Evolutionary conservation across 345 rosid genomes (phyloP).

Genomic region (Turritis glabra): DNA sequence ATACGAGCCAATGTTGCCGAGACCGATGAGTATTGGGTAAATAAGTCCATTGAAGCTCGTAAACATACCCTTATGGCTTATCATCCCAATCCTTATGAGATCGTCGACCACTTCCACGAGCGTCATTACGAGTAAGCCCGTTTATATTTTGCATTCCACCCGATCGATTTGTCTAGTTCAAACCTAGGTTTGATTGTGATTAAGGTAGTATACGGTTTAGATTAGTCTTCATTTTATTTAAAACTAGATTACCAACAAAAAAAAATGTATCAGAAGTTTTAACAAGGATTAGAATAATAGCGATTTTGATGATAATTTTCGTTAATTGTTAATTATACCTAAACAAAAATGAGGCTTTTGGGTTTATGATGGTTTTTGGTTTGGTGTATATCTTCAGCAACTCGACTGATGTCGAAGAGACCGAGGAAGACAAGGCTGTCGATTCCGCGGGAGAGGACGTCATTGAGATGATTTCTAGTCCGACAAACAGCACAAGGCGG

Average conservation of each 20-base stretch:
- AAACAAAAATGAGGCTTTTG: neutral
- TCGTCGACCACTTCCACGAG: conserved; percentile 49
- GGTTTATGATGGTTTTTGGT: conserved; percentile 12
- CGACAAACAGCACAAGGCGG: conserved; percentile 59
- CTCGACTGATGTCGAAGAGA: conserved; percentile 33
- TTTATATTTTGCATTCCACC: neutral
- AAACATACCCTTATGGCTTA: conserved; percentile 40
- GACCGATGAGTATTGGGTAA: conserved; percentile 63
- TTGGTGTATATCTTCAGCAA: conserved; percentile 27
- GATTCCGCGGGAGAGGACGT: conserved; percentile 7
- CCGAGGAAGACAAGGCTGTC: neutral
- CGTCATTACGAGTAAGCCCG: conserved; percentile 35
- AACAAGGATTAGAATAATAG: neutral
- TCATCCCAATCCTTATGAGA: conserved; percentile 46
- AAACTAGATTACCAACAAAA: neutral
- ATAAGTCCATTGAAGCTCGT: conserved; percentile 42
- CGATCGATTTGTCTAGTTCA: neutral
- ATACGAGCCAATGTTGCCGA: conserved; percentile 43
- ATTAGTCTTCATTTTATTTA: neutral
- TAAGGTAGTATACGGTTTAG: neutral
- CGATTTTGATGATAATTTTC: neutral
- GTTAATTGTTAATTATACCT: neutral
- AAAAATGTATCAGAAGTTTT: neutral
- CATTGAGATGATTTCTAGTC: conserved; percentile 27
- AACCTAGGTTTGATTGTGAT: neutral